Base-by-base conservation (phyloP, 129 eudicot genomes). In the Silybum marianum region DNA sequence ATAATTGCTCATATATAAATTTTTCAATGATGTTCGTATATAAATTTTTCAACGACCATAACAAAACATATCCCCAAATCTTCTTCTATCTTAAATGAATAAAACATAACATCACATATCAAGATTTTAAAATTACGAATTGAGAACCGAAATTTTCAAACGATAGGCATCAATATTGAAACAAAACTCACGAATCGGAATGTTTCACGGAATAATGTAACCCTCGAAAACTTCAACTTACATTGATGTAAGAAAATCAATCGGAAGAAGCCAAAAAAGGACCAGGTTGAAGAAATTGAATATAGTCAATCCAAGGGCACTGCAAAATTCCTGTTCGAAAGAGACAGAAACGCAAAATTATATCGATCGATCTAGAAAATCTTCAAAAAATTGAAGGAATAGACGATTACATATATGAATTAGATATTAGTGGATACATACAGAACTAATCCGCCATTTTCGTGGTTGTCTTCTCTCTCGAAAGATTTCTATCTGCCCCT, bases 401-500 rank as follows among this genome's bases (percentile, higher is more conserved):
- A 34, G 66, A 63, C n/a, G 36, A 7, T 28, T 22, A 46, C 18
- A 65, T 30, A 34, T 26, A 28, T 74, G 48, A 66, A 65, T 63
- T 73, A 26, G 74, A 76, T 75, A 69, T 75, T 13, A 69, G 68
- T 18, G 82, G 78, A 77, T n/a, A 30, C 18, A 28, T 28, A 82
- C 72, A 63, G 70, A 23, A 76, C 9, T 54, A 70, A 83, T 83
- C 71, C 86, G 73, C 78, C 65, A 82, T 82, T 76, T 82, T 76
- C 77, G 85, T 76, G 24, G 58, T 76, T 38, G 38, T 22, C 38
- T 22, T 80, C 77, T 71, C 71, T 71, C 71, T 71, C 18, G n/a
- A 54, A 79, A 32, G 48, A 26, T 51, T 75, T 44, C 76, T 75
- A 12, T 69, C 23, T 22, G 62, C 13, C 19, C 30, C 38, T 19